Evolutionary conservation across 2,329 filamentous ascomycete genomes (phyloP), one percentile per base, ranked within the genome.

Genomic region (Trichoderma atroviride): DNA sequence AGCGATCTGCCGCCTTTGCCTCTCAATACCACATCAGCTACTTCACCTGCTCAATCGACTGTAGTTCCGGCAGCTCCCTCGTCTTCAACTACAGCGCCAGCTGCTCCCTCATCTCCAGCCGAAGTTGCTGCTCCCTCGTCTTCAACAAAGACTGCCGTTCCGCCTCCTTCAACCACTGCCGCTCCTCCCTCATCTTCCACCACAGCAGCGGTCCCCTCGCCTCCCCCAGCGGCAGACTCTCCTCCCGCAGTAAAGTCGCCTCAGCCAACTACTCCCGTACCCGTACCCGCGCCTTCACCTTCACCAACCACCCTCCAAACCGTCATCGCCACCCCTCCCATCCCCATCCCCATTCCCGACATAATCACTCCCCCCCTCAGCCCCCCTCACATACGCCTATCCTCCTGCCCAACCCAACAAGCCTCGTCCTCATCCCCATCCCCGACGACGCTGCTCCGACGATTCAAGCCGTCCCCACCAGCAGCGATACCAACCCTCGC

Each of bases 381-480:
- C 53, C 50, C 40, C 40, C 35, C 50, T 22, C 37, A 68, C 13
- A 37, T 19, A 16, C 19, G 7, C 22, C 40, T 5, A 16, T 60
- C n/a, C 52, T 60, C 7, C 56, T 35, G 4, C 67, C 70, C 16
- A 70, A 72, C 40, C 73, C 75, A 14, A 72, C 75, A 5, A 72
- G 73, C 4, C 73, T 79, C 50, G 68, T 73, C n/a, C 73, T 79
- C 66, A 65, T 76, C 47, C 77, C 77, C 40, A 71, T 78, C 37
- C 59, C 65, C 10, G 53, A 60, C n/a, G 75, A 74, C 14, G 72
- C 71, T 43, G 50, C 70, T 13, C 64, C 64, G 14, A 74, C 70
- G 33, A 68, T 56, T 3, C 61, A 67, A 19, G 65, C 40, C 19
- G 14, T 65, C 50, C 27, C 55, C 3, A 52, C 33, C 69, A 47